Base-by-base conservation (phyloP, 495 filamentous ascomycete genomes). In the Cetradonia linearis region DNA sequence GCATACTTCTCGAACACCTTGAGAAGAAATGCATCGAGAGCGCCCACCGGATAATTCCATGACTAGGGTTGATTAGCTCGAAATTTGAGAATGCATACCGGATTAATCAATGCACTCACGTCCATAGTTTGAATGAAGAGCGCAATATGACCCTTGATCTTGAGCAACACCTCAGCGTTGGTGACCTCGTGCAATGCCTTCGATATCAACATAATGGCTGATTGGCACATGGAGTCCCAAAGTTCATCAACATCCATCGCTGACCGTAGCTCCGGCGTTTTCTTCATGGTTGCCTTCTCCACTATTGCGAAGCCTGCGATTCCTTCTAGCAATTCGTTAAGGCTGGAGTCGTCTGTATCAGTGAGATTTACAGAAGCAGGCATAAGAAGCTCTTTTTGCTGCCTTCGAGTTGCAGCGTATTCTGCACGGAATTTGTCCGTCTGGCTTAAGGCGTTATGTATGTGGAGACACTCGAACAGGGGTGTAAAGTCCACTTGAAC, bases 71-170 rank as follows among this genome's bases (percentile, higher is more conserved):
- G 36, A 44, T 63, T 30, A 23, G 11, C 34, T 40, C 59, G 34
- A 31, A 20, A 62, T 37, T n/a, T 58, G 36, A 7, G 16, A 55
- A 49, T 5, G 23, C 33, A 42, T 48, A 31, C 28, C 34, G 10
- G 31, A 18, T 68, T 80, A 68, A 63, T 83, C 86, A 27, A 7
- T 60, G 25, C 48, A 53, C 59, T 33, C 36, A 61, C 59, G 76
- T 95, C 87, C 93, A 97, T 96, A 20, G 93, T 96, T 67, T 97
- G 86, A 70, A 96, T 96, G 71, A 99, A 99, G 20, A 97, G 73
- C 28, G 91, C 88, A 70, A 99, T 81, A 53, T 92, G 77, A 47
- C 88, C 89, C 71, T 96, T 97, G 62, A 95, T 92, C 67, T 93
- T 92, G 16, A 96, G 74, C 38, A 99, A 72, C 14, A 83, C 81